A percentile compares a stretch with the other conserved stretches of the same genome.
Conservation (phyloP, 2,329 filamentous ascomycete species). For the Paecilomyces sp. region DNA sequence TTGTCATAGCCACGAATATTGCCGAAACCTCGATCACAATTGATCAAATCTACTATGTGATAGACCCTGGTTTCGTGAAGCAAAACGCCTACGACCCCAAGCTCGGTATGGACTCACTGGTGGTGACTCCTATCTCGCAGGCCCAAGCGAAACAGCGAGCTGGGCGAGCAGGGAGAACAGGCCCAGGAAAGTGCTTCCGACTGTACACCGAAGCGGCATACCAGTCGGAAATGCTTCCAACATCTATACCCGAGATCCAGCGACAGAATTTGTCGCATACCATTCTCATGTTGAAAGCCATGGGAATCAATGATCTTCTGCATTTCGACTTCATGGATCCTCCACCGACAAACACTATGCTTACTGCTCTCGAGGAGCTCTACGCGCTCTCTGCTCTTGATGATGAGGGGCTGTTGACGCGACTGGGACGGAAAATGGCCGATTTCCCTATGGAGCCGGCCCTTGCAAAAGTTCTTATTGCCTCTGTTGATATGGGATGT, state of each 20-base stretch:
- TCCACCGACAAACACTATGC: slow-evolving; percentile 94
- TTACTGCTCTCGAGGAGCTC: slow-evolving; percentile 89
- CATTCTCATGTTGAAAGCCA: slow-evolving; percentile 96
- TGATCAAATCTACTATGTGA: slow-evolving; percentile 93
- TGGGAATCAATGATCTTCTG: slow-evolving; percentile 96
- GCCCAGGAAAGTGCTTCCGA: slow-evolving; percentile 91
- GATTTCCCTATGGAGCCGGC: slow-evolving; percentile 98
- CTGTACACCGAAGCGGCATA: slow-evolving; percentile 93
- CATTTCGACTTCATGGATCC: slow-evolving; percentile 99
- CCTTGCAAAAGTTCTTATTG: slow-evolving; percentile 83
- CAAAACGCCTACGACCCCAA: slow-evolving; percentile 97
- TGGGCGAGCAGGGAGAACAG: slow-evolving; percentile 86
- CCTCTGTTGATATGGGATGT: slow-evolving; percentile 77
- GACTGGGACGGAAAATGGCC: slow-evolving; percentile 92
- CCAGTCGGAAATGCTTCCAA: slow-evolving; percentile 94
- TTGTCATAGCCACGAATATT: slow-evolving; percentile 97
- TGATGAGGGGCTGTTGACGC: slow-evolving; percentile 87
- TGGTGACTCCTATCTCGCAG: slow-evolving; percentile 93
- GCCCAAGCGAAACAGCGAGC: slow-evolving; percentile 93
- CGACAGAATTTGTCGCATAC: slow-evolving; percentile 86
- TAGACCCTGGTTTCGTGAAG: slow-evolving; percentile 96
- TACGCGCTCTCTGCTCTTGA: slow-evolving; percentile 89
- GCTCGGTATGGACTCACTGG: slow-evolving; percentile 92
- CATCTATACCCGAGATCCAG: slow-evolving; percentile 93
- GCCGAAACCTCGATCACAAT: slow-evolving; percentile 98